Evolutionary conservation across 345 rosid genomes (phyloP), one percentile per base, ranked within the genome.

Genomic region (Syzygium aqueum): DNA sequence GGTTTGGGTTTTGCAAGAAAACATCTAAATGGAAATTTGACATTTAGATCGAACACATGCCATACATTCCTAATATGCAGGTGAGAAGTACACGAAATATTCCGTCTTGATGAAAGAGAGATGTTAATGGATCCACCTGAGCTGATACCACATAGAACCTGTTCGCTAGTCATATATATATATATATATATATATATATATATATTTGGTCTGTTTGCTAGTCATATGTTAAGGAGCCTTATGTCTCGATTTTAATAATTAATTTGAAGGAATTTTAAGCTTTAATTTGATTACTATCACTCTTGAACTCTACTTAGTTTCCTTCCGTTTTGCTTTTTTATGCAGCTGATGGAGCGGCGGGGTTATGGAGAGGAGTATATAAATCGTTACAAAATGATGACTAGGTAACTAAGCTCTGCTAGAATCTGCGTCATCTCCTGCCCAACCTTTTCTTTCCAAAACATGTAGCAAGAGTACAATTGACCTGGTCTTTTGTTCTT

Each of bases 371-470:
- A 97, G 85, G 99, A 96, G 84, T 97, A 94, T 83, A 94, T 95
- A 73, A 96, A 91, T 85, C 95, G 98, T 28, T 97, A 97, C 93
- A 97, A 95, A 89, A 97, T 97, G 99, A 97, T 97, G 99, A 97
- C 99, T 19, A 96, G 97, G 99, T 96, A 84, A 91, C 86, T 46
- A 85, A 54, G 50, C 33, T 53, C 80, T 46, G 15, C 17, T 15
- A 57, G 63, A 37, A 37, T 37, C 25, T 37, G 22, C 22, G 13
- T 73, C 82, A 37, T 49, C 49, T 73, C 49, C 82, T 37, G 7
- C 80, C 82, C 37, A 73, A 73, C 82, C 49, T 73, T 73, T 73
- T 37, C 49, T 73, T 73, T 73, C 49, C 49, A 73, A 37, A 37
- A 73, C 82, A 73, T 10, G 40, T 37, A 73, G 82, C 49, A 37